These are phyloP conservation scores for Aureobasidium pullulans DNA, from an alignment of 2,329 filamentous ascomycete genomes.

Conservation along the genomic window DNA sequence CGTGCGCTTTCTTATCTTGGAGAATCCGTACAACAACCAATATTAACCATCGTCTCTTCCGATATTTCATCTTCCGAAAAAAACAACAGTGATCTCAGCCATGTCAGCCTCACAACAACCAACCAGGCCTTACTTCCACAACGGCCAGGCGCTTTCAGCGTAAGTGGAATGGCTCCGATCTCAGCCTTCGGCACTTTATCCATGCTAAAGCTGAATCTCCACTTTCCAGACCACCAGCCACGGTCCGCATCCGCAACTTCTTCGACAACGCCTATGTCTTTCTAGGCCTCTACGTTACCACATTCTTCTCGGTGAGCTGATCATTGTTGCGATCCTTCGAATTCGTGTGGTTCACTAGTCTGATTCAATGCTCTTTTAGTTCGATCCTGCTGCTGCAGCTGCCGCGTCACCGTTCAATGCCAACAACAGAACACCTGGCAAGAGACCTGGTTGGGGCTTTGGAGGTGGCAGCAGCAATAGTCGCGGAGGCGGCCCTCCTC, in stretches of 20 bases:
- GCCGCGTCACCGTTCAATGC: conserved; percentile 40
- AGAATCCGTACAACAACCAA: too few species aligned
- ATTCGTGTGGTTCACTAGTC: neutral
- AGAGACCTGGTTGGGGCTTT: conserved; percentile 7
- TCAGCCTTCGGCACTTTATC: neutral
- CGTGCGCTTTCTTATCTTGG: neutral
- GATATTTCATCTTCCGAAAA: neutral
- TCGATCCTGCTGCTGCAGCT: conserved; percentile 41
- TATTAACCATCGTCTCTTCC: neutral
- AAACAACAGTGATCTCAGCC: neutral
- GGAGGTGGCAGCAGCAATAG: conserved; percentile 21
- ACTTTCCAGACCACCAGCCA: conserved; percentile 34
- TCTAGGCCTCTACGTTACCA: conserved; percentile 42
- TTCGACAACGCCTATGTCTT: conserved; percentile 39
- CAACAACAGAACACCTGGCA: conserved; percentile 20
- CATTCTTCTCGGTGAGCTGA: conserved; percentile 39
- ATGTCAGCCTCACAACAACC: conserved; percentile 6
- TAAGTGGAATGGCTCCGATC: neutral
- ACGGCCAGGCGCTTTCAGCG: conserved; percentile 13
- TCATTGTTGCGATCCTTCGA: conserved; percentile 15
- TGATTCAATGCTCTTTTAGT: conserved; percentile 21
- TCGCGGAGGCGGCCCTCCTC: conserved; percentile 23
- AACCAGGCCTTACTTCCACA: conserved; percentile 13
- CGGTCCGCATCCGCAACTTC: conserved; percentile 35
- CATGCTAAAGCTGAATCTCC: neutral